Conservation (phyloP, 2,329 filamentous ascomycete species). For the Fusarium mundagurra region DNA sequence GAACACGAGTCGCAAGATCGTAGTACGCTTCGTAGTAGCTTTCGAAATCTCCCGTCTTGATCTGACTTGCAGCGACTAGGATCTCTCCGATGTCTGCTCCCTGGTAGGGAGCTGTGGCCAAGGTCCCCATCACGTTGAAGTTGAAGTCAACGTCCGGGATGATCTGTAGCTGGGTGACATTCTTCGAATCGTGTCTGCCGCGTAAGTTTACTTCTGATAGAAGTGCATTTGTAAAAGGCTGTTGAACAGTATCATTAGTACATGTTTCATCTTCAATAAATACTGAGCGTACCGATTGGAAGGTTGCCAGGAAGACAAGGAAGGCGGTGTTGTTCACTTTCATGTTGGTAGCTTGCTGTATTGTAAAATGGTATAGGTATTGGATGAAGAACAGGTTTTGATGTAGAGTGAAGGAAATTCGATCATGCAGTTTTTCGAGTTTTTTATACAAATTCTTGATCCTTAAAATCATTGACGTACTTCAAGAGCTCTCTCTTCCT, state of each 20-base stretch:
- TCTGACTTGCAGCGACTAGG: constrained; percentile 43
- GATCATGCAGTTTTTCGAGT: background rate
- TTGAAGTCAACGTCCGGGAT: constrained; percentile 12
- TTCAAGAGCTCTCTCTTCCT: background rate
- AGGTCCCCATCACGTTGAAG: background rate
- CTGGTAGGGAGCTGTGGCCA: background rate
- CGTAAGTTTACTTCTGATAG: background rate
- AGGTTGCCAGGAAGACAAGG: background rate
- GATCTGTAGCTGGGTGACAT: background rate
- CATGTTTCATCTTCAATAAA: background rate
- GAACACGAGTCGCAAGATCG: constrained; percentile 36
- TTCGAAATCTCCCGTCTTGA: constrained; percentile 37
- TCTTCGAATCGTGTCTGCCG: background rate
- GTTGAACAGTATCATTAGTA: background rate
- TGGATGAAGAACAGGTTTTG: background rate
- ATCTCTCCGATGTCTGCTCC: constrained; percentile 46
- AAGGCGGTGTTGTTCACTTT: background rate
- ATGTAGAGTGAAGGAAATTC: background rate
- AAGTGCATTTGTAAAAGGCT: background rate
- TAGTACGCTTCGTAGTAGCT: constrained; percentile 40
- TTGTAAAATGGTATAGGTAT: background rate
- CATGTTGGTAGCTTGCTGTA: background rate
- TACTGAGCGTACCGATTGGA: background rate
- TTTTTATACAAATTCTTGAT: background rate
- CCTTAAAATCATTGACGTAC: too few relatives aligned